Base-by-base conservation (phyloP, 306 rosid genomes). In the Cajanus cajan region DNA sequence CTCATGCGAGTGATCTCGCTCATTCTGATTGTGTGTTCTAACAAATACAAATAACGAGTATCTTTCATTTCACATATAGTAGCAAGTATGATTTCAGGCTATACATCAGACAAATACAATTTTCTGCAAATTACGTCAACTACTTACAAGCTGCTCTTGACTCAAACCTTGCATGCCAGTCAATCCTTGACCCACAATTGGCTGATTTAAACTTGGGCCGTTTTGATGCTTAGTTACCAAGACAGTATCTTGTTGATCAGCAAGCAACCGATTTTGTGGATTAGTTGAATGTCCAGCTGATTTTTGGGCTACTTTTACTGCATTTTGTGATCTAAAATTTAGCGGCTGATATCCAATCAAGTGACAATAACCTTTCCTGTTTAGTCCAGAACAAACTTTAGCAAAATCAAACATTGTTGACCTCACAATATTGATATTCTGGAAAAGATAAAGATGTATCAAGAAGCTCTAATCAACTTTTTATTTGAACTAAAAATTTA, bases 351-450 rank as follows among this genome's bases (percentile, higher is more conserved):
- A 82, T 70, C 98, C 98, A 84, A 95, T 76, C 10, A 88, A 66
- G 77, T 92, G 89, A 90, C 98, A 92, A 68, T 89, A 86, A 65
- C 70, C 47, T 78, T 86, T 91, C 98, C 98, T 95, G 97, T 80
- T 45, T 74, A 76, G 82, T 78, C 85, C 84, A 78, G 58, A 86
- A 58, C 51, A 88, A 81, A 76, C 31, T 37, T 77, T 76, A 43
- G 80, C 54, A 69, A 66, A 68, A 66, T 85, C 77, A 74, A 66
- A 66, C 19, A 55, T 19, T 7, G 24, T 59, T 40, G 19, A 66
- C 21, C 45, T 59, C 52, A 45, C 19, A 57, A 58, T 58, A 68
- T 43, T 76, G 64, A 65, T 59, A 78, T 48, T 52, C 33, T 36
- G 33, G 59, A 67, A 67, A 80, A 43, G 62, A 33, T 16, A n/a